These are phyloP conservation scores for Hypoxylon rickii DNA, from an alignment of 495 filamentous ascomycete species.

Conservation along the genomic window DNA sequence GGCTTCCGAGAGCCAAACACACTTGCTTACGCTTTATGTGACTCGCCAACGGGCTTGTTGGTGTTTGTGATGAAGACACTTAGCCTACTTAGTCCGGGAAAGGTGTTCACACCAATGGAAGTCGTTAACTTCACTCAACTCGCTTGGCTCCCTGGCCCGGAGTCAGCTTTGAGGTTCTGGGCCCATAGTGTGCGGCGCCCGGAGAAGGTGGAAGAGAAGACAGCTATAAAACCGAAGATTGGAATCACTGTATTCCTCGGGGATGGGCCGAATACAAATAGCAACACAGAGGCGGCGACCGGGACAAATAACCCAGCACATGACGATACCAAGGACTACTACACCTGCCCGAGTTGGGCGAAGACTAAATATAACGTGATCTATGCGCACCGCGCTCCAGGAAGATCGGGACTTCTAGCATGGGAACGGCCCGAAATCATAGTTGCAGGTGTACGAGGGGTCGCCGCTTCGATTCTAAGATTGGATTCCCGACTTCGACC, in stretches of 20 bases:
- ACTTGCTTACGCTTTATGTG: constrained; percentile 56
- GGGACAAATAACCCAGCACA: background rate
- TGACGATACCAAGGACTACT: constrained; percentile 30
- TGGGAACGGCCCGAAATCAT: constrained; percentile 51
- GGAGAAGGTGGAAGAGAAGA: constrained; percentile 28
- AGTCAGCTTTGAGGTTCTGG: constrained; percentile 53
- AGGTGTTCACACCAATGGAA: constrained; percentile 44
- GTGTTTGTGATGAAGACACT: constrained; percentile 49
- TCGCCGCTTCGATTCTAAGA: constrained; percentile 43
- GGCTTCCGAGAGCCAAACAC: constrained; percentile 52
- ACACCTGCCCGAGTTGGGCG: constrained; percentile 53
- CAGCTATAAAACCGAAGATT: constrained; percentile 35
- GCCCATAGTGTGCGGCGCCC: constrained; percentile 41
- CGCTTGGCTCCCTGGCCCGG: constrained; percentile 56
- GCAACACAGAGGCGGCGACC: background rate
- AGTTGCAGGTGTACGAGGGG: constrained; percentile 41
- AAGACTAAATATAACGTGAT: constrained; percentile 47
- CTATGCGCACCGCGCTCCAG: constrained; percentile 39
- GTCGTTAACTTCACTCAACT: constrained; percentile 52
- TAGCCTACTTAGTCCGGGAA: constrained; percentile 35
- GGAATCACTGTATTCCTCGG: constrained; percentile 53
- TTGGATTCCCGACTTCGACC: constrained; percentile 39
- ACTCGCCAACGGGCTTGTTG: constrained; percentile 57
- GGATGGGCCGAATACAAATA: constrained; percentile 18
- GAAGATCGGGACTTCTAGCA: constrained; percentile 42